These are phyloP conservation scores for Trichoderma harzianum DNA, from an alignment of 2,329 filamentous ascomycete genomes.

Conservation along the genomic window DNA sequence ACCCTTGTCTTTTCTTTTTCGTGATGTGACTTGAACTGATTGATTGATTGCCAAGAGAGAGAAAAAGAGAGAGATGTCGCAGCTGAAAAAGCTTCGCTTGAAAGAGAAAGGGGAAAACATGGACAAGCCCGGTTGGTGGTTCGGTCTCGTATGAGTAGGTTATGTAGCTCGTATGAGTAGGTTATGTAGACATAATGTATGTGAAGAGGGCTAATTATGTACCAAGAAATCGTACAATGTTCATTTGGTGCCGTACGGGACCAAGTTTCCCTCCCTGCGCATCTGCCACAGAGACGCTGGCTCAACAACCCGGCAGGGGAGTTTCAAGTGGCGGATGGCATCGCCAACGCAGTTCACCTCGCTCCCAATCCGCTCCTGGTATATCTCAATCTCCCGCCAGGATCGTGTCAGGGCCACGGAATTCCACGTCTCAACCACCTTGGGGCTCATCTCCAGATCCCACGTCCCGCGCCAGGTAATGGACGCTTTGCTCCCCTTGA, in stretches of 20 bases:
- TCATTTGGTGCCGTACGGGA: background rate
- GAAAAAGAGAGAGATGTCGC: background rate
- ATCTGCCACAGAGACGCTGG: slow-evolving; percentile 35
- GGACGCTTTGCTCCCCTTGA: slow-evolving; percentile 21
- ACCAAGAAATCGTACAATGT: background rate
- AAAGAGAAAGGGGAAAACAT: background rate
- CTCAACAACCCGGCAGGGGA: slow-evolving; percentile 32
- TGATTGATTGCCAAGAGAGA: background rate
- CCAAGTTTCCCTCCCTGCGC: slow-evolving; percentile 25
- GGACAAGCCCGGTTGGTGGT: background rate
- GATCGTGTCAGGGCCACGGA: slow-evolving; percentile 5
- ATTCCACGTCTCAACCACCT: slow-evolving; percentile 25
- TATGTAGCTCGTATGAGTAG: too few relatives aligned
- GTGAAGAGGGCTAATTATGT: background rate
- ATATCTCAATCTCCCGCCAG: slow-evolving; percentile 20
- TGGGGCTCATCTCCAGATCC: slow-evolving; percentile 27
- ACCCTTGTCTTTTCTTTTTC: background rate
- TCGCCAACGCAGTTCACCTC: slow-evolving; percentile 30
- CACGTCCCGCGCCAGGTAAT: slow-evolving; percentile 36
- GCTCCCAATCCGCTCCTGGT: background rate
- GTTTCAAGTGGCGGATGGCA: slow-evolving; percentile 30
- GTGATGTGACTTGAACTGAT: background rate
- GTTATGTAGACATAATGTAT: background rate
- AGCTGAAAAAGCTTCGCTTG: background rate
- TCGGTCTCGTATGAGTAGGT: background rate